phyloP scores from a whole-genome alignment of 1,139 yeast species.

The Diutina sp. region DNA sequence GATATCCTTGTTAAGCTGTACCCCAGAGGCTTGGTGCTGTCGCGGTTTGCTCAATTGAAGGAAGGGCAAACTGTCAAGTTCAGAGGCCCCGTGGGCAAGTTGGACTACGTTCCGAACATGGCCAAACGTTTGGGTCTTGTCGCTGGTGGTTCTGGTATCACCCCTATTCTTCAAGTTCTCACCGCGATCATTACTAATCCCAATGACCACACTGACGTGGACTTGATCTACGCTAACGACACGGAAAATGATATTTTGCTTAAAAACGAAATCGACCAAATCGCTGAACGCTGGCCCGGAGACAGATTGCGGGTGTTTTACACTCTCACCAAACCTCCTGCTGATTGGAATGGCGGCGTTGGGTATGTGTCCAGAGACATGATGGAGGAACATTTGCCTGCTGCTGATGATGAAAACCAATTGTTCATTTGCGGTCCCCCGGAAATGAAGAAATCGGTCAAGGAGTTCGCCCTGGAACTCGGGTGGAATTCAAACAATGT shows the following conservation, averaged over 20 bases:
- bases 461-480: conserved; percentile 36
- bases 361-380: conserved; percentile 52
- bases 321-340: conserved; percentile 23
- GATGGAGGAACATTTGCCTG: conserved; percentile 39
- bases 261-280: conserved; percentile 58
- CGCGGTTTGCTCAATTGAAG: conserved; percentile 44
- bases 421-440: conserved; percentile 70
- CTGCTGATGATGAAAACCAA: conserved; percentile 32
- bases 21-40: conserved; percentile 54
- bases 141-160: conserved; percentile 87
- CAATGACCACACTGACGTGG: conserved; percentile 56
- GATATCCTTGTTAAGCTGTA: conserved; percentile 68
- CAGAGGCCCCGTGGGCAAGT: conserved; percentile 69
- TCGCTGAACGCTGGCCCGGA: conserved; percentile 47
- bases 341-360: conserved; percentile 40
- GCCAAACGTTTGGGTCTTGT: conserved; percentile 51
- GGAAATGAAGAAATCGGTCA: conserved; percentile 44
- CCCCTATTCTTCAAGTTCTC: conserved; percentile 67
- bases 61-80: conserved; percentile 59
- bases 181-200: conserved; percentile 64
- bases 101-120: conserved; percentile 46
- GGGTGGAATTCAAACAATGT: conserved; percentile 65
- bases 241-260: conserved; percentile 68
- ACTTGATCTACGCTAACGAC: conserved; percentile 67
- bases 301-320: conserved; percentile 34